Evolutionary conservation across 2,329 filamentous ascomycete genomes (phyloP).

Genomic region (Colletotrichum gigasporum): DNA sequence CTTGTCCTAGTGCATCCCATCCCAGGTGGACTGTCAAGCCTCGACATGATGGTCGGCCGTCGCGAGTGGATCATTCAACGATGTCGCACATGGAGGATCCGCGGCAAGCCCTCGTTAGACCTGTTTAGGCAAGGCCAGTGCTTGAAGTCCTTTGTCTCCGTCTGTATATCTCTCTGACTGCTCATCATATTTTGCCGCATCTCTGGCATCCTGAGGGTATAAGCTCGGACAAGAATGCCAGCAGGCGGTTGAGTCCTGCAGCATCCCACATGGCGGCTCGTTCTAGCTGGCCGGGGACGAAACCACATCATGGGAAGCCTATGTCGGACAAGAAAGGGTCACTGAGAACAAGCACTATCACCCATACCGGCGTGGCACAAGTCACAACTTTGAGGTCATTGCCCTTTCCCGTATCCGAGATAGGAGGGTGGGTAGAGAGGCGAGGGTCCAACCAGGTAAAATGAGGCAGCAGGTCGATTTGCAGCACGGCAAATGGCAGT

Average conservation of each 20-base stretch:
- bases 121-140: constrained; percentile 19
- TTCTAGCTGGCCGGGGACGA: background rate
- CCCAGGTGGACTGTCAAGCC: constrained; percentile 9
- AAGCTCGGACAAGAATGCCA: background rate
- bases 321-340: background rate
- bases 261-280: background rate
- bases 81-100: constrained; percentile 32
- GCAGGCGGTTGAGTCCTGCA: background rate
- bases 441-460: background rate
- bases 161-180: background rate
- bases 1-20: constrained; percentile 10
- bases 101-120: constrained; percentile 24
- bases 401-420: background rate
- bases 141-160: constrained; percentile 12
- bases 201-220: background rate
- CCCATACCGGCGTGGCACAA: background rate
- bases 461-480: background rate
- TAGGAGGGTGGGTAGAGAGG: background rate
- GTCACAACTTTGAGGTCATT: background rate
- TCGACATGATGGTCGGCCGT: constrained; percentile 17
- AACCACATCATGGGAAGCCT: background rate
- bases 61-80: constrained; percentile 25
- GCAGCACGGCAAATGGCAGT: background rate
- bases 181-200: background rate
- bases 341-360: background rate